Percentiles rank a stretch among this genome's conserved stretches.
Conservation (phyloP, 2,329 filamentous ascomycete genomes). For the Sporothrix euskadiensis region DNA sequence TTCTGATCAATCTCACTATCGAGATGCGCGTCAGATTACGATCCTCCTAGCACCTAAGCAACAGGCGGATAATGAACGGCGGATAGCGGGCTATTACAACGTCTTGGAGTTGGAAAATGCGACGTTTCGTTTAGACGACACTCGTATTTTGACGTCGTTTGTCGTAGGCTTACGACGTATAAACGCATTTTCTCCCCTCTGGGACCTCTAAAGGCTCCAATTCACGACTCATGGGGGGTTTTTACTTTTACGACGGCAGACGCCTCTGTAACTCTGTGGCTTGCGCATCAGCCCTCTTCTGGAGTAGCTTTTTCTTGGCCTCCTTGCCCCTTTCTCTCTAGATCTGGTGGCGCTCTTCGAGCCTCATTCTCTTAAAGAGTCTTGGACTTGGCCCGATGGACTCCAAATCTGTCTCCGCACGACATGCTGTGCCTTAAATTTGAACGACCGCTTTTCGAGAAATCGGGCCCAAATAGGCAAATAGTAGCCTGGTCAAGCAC, state of each 20-base stretch:
- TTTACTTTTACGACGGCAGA: not conserved
- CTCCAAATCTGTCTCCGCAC: not conserved
- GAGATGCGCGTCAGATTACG: not conserved
- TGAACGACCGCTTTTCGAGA: not conserved
- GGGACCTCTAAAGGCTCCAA: not conserved
- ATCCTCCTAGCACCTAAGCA: not conserved
- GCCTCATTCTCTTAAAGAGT: not conserved
- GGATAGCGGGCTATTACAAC: not conserved
- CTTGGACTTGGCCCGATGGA: not conserved
- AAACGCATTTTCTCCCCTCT: not conserved
- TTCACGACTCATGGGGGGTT: not conserved
- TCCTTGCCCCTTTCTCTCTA: slow-evolving; percentile 1
- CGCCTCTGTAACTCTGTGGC: slow-evolving; percentile 7
- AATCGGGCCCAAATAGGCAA: not conserved
- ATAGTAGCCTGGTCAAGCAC: not conserved
- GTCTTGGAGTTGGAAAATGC: not conserved
- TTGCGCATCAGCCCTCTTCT: not conserved
- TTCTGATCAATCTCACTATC: not conserved
- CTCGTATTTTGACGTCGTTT: not conserved
- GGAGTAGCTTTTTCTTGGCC: slow-evolving; percentile 18
- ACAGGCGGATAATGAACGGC: not conserved
- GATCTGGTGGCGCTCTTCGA: not conserved
- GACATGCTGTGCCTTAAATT: not conserved
- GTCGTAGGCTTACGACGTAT: too few relatives aligned
- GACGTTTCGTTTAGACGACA: not conserved